phyloP scores from a whole-genome alignment of 2,329 filamentous ascomycete species.

The Colletotrichum higginsianum region DNA sequence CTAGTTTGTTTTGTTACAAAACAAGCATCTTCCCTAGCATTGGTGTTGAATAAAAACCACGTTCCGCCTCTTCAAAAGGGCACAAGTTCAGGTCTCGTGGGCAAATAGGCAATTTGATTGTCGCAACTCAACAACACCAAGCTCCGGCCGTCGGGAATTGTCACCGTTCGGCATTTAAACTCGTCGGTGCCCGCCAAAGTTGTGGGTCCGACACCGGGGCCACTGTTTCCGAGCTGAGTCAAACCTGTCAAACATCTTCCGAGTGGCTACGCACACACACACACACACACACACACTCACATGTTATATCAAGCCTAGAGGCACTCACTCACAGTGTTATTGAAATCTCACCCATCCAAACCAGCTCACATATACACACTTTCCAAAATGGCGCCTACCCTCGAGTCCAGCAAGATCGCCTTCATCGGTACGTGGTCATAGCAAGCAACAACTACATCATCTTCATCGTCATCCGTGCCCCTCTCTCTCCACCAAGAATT shows the following conservation, averaged over 20 bases:
- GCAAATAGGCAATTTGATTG: no score
- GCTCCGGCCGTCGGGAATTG: neutral
- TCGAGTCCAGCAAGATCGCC: slow-evolving; percentile 24
- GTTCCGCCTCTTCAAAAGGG: no score
- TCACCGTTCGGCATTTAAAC: slow-evolving; percentile 8
- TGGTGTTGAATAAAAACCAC: no score
- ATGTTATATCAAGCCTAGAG: slow-evolving; percentile 1
- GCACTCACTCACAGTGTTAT: neutral
- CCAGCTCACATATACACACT: neutral
- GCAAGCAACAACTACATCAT: no score
- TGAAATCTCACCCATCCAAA: neutral
- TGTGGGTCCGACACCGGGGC: slow-evolving; percentile 2
- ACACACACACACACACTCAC: no score
- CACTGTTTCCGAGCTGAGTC: slow-evolving; percentile 19
- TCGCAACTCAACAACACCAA: no score
- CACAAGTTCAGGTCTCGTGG: no score
- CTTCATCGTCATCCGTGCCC: no score
- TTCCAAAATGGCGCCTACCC: slow-evolving; percentile 1
- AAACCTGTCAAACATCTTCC: slow-evolving; percentile 7
- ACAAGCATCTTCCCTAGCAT: no score
- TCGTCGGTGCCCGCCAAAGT: neutral
- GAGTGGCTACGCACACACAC: neutral
- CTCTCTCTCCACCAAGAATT: no score
- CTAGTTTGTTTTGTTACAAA: no score
- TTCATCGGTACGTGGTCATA: slow-evolving; percentile 10